Percentiles rank a stretch among this genome's conserved stretches.
Conservation (phyloP, 78 protist genomes). For the Creolimax fragrantissima region DNA sequence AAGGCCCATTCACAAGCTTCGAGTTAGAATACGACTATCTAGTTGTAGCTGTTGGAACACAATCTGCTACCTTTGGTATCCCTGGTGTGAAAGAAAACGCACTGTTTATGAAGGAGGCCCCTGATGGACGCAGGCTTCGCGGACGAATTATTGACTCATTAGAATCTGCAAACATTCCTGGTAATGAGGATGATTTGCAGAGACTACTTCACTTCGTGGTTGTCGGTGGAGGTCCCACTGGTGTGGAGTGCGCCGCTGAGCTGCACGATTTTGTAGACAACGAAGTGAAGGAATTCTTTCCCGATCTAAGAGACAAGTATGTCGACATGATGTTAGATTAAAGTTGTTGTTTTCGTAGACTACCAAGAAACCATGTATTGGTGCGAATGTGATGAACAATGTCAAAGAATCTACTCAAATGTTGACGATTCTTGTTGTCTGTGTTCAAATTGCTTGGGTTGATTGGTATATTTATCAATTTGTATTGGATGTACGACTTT, state of each 20-base stretch:
- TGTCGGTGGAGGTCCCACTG: constrained; percentile 83
- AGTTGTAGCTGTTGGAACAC: constrained; percentile 64
- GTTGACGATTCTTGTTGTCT: not conserved
- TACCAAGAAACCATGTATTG: not conserved
- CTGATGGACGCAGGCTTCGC: constrained; percentile 28
- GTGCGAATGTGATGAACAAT: not conserved
- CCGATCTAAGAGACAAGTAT: not conserved
- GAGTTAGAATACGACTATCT: constrained; percentile 51
- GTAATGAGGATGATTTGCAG: not conserved
- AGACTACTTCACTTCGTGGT: constrained; percentile 41
- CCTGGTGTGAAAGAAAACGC: constrained; percentile 63
- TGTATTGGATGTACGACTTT: no score
- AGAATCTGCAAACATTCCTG: constrained; percentile 39
- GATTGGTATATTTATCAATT: no score
- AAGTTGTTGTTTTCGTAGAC: not conserved
- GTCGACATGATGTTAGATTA: no score
- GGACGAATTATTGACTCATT: constrained; percentile 29
- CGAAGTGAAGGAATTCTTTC: not conserved
- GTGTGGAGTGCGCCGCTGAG: constrained; percentile 59
- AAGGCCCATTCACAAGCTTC: constrained; percentile 6
- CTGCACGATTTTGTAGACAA: constrained; percentile 51
- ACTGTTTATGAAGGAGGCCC: constrained; percentile 46
- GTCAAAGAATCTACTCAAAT: not conserved
- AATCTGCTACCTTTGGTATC: constrained; percentile 49
- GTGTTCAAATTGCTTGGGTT: no score